Conservation (phyloP, 2,329 filamentous ascomycete genomes). For the Monosporascus ibericus region DNA sequence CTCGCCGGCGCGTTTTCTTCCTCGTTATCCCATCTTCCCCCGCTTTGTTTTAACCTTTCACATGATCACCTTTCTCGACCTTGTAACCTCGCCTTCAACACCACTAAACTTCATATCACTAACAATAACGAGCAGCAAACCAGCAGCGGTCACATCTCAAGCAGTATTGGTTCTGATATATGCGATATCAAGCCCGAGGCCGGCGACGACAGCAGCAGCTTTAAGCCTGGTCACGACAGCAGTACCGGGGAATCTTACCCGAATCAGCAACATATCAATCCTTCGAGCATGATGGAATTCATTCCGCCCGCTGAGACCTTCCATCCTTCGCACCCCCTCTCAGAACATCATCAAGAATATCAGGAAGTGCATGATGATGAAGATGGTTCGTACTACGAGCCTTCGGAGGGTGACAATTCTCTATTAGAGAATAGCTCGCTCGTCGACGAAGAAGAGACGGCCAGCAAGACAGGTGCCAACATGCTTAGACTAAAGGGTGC, state of each 20-base stretch:
- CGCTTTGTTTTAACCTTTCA: no score
- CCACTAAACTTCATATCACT: background rate
- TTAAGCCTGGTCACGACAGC: background rate
- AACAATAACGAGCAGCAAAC: background rate
- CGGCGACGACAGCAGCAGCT: background rate
- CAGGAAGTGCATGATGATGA: constrained; percentile 14
- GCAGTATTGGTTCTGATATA: background rate
- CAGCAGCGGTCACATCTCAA: constrained; percentile 1
- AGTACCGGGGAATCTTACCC: background rate
- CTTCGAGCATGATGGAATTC: background rate
- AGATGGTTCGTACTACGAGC: constrained; percentile 18
- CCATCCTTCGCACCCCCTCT: background rate
- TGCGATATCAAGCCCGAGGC: background rate
- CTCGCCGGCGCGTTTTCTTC: background rate
- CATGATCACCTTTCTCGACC: no score
- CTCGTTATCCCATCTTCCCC: no score
- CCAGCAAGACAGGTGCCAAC: constrained; percentile 5
- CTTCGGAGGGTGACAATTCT: constrained; percentile 24
- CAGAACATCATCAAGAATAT: constrained; percentile 2
- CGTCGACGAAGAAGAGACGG: constrained; percentile 17
- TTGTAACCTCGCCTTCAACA: no score
- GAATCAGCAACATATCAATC: background rate
- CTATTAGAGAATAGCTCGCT: constrained; percentile 23
- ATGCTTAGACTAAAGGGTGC: constrained; percentile 55
- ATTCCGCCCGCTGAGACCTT: background rate